Conservation (phyloP, 2,329 filamentous ascomycete genomes). For the Aspergillus ochraceus region DNA sequence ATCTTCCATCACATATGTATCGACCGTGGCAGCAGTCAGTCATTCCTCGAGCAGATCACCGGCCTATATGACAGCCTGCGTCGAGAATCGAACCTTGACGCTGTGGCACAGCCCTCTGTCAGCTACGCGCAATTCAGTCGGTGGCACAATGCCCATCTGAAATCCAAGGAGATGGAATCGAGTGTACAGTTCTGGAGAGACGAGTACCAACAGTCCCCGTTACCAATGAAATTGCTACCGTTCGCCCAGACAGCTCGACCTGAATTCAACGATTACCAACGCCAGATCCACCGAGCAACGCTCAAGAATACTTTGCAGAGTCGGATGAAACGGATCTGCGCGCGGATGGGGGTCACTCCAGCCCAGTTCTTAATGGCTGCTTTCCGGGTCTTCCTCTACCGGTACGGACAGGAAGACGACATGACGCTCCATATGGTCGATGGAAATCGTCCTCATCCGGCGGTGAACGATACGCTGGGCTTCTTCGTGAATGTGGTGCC, state of each 20-base stretch:
- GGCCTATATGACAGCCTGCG: not conserved
- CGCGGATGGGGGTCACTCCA: not conserved
- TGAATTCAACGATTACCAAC: not conserved
- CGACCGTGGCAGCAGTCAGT: not conserved
- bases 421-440: constrained; percentile 4
- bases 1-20: constrained; percentile 6
- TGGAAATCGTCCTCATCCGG: constrained; percentile 3
- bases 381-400: constrained; percentile 3
- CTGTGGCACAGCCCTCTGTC: not conserved
- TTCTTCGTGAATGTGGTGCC: constrained; percentile 6
- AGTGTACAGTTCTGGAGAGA: not conserved
- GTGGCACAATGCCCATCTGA: not conserved
- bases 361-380: constrained; percentile 2
- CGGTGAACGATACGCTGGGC: not conserved
- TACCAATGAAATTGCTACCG: not conserved
- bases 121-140: constrained; percentile 3
- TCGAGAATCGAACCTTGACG: not conserved
- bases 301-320: not conserved
- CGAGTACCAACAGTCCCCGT: not conserved
- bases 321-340: constrained; percentile 5
- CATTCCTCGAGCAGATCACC: not conserved
- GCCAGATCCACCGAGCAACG: not conserved
- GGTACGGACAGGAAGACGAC: constrained; percentile 1
- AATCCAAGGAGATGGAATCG: not conserved
- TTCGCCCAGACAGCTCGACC: not conserved